These are phyloP conservation scores for Lasiosphaeria ovina DNA, from an alignment of 495 filamentous ascomycete species.

Conservation along the genomic window DNA sequence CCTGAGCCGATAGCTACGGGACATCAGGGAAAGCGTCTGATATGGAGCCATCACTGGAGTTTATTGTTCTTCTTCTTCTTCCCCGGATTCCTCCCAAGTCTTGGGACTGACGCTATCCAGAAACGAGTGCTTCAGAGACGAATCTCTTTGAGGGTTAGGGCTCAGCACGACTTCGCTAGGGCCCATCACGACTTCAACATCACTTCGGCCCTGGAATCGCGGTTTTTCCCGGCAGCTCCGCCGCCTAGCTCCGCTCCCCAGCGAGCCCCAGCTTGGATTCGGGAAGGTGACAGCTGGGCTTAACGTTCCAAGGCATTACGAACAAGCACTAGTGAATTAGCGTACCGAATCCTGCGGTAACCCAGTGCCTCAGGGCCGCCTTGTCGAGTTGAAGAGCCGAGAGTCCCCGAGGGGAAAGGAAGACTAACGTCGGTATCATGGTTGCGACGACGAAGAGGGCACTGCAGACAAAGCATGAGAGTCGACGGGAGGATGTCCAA, in stretches of 20 bases:
- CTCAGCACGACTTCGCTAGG: neutral
- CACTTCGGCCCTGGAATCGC: neutral
- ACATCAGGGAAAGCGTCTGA: neutral
- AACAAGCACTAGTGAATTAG: neutral
- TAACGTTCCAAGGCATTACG: neutral
- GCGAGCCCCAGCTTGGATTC: conserved; percentile 2
- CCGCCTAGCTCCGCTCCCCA: conserved; percentile 15
- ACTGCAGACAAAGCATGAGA: too few species aligned
- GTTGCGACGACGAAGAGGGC: too few species aligned
- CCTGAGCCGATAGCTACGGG: neutral
- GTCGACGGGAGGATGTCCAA: too few species aligned
- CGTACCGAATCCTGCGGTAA: neutral
- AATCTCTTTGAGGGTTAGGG: too few species aligned
- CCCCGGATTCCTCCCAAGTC: neutral
- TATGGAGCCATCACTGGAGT: neutral
- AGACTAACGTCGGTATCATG: neutral
- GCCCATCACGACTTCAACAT: neutral
- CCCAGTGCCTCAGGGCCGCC: neutral
- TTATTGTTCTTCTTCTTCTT: neutral
- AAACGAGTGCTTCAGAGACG: neutral
- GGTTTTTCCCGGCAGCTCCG: conserved; percentile 30
- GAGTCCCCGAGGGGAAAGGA: conserved; percentile 7
- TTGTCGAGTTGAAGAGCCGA: conserved; percentile 8
- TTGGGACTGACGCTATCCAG: neutral
- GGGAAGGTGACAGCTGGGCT: conserved; percentile 7